phyloP scores from a whole-genome alignment of 73 alveolate genomes.

The Tetrahymena thermophila region DNA sequence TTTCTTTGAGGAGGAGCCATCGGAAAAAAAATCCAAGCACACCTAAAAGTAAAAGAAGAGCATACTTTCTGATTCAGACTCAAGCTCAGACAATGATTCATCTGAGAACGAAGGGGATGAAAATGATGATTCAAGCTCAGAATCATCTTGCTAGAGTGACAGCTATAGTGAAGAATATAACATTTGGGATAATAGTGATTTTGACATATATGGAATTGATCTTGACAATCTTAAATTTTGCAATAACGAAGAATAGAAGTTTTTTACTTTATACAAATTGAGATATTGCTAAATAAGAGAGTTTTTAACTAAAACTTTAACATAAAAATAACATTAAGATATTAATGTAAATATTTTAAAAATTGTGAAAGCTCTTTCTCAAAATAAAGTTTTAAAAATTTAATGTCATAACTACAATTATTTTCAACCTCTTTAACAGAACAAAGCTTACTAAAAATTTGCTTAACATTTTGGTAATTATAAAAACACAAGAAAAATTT shows the following conservation, averaged over 20 bases:
- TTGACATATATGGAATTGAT: neutral
- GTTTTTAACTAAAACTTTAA: neutral
- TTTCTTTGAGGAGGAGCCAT: neutral
- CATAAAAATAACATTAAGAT: neutral
- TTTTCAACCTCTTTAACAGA: neutral
- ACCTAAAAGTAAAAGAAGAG: neutral
- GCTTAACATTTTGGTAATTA: neutral
- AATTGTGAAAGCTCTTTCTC: neutral
- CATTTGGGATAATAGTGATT: neutral
- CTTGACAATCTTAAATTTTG: neutral
- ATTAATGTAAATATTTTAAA: neutral
- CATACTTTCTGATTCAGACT: neutral
- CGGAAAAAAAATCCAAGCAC: neutral
- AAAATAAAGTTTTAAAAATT: neutral
- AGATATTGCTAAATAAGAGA: neutral
- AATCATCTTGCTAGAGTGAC: neutral
- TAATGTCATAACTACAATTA: neutral
- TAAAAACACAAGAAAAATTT: neutral
- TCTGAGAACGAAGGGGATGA: neutral
- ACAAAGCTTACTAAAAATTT: neutral
- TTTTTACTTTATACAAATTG: neutral
- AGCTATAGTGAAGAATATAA: neutral
- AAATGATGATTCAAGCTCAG: neutral
- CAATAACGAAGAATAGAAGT: neutral
- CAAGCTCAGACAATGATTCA: neutral